Base-by-base conservation (phyloP, 2,329 filamentous ascomycete genomes). In the Arachnopeziza araneosa region DNA sequence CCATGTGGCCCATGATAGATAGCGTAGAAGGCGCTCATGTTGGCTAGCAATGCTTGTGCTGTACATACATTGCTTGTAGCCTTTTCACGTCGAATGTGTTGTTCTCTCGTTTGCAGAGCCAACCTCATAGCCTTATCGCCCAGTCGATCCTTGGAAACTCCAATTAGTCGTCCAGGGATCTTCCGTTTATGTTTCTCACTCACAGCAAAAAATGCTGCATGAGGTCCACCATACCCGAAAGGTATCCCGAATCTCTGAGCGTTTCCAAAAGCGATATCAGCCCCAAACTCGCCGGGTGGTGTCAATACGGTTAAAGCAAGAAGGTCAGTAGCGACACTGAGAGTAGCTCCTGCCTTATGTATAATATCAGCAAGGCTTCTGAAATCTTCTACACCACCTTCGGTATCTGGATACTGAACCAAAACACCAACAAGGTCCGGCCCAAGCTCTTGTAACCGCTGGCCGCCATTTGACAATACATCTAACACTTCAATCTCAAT, bases 11-110 rank as follows among this genome's bases (percentile, higher is more conserved):
- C 93, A 73, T 98, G 93, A 75, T 97, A 98, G 57, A 97, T 82
- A 56, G 92, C 93, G 72, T 96, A 98, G 78, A 97, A 88, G 58
- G 93, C 91, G 67, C 86, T 93, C 91, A 97, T 97, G 75, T 98
- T 98, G 48, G 93, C 93, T 56, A 97, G 80, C 24, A 98, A 79
- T 9, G 93, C 93, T 76, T 98, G 93, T 1, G 93, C 93, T 1
- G 93, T 98, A 78, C 93, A 98, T 61, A 97, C 93, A 72, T 98
- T 98, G 79, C 92, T 96, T 1, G 93, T 98, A 1, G 93, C 93
- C 82, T 97, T 97, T 74, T 98, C 93, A 70, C 93, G 85, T 66
- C 93, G 85, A 73, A 98, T 97, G 74, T 98, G 93, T 78, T 98
- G 93, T 77, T 98, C 93, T 68, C 93, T 83, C 10, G 93, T 97